Percentiles rank a stretch among this genome's conserved stretches.
Evolutionary conservation across 1,284 basidiomycete species (phyloP).

Genomic region (Stygiomarasmius scandens): DNA sequence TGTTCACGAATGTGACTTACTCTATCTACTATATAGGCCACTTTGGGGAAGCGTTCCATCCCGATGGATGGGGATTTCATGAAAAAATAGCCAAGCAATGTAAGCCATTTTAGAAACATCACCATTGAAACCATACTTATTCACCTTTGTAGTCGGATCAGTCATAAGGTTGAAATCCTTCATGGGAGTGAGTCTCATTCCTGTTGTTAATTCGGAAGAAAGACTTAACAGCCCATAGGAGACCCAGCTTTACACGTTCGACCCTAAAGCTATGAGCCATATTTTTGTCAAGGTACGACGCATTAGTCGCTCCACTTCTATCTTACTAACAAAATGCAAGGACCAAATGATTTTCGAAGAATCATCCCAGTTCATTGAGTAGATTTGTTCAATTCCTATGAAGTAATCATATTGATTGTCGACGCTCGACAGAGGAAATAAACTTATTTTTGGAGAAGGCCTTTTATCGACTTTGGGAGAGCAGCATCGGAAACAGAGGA

Average conservation of each 20-base stretch:
- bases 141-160: neutral
- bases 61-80: neutral
- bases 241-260: conserved; percentile 24
- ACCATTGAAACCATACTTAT: neutral
- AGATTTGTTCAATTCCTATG: too few species aligned
- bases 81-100: neutral
- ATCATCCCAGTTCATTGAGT: too few species aligned
- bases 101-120: neutral
- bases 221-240: too few species aligned
- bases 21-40: neutral
- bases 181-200: conserved; percentile 8
- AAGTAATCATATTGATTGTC: too few species aligned
- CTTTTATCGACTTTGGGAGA: conserved; percentile 33
- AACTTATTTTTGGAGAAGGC: conserved; percentile 19
- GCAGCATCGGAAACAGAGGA: conserved; percentile 36
- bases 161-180: neutral
- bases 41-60: neutral
- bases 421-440: too few species aligned
- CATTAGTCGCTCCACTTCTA: conserved; percentile 24
- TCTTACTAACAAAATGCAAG: neutral
- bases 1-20: neutral
- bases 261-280: conserved; percentile 35
- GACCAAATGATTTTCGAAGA: neutral
- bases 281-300: conserved; percentile 36
- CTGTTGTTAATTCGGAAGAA: too few species aligned